Percentiles rank a stretch among this genome's conserved stretches.
phyloP scores from a whole-genome alignment of 2,329 filamentous ascomycete species.

The Penicillium olsonii region DNA sequence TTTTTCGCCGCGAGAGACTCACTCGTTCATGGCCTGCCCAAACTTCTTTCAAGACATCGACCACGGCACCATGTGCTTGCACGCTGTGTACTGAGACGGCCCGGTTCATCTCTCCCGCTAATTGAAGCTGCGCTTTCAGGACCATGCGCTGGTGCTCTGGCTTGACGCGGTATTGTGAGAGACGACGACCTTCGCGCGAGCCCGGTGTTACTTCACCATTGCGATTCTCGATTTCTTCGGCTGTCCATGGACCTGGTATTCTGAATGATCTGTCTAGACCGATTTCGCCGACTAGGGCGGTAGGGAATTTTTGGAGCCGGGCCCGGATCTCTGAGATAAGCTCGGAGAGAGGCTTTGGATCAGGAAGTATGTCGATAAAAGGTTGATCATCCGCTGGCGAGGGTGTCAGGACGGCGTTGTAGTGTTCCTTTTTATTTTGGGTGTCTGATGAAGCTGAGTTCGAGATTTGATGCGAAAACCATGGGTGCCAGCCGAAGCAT shows the following conservation, averaged over 20 bases:
- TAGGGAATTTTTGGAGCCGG: conserved; percentile 53
- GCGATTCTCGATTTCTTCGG: conserved; percentile 31
- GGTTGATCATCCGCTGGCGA: conserved; percentile 44
- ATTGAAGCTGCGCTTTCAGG: conserved; percentile 57
- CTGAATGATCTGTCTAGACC: conserved; percentile 64
- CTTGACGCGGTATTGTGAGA: conserved; percentile 60
- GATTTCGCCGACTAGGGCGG: conserved; percentile 63
- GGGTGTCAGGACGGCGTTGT: conserved; percentile 55
- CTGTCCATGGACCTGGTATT: conserved; percentile 55
- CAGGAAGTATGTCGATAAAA: conserved; percentile 55
- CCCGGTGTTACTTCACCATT: conserved; percentile 55
- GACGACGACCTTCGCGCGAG: conserved; percentile 58
- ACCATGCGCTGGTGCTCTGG: conserved; percentile 60
- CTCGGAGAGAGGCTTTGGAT: conserved; percentile 54
- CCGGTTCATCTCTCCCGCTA: conserved; percentile 60
- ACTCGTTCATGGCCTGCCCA: conserved; percentile 61
- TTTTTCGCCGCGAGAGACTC: conserved; percentile 52
- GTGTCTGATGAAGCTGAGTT: conserved; percentile 30
- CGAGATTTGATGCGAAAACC: conserved; percentile 66
- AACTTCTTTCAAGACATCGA: conserved; percentile 56
- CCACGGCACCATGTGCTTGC: conserved; percentile 61
- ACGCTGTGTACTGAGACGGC: conserved; percentile 65
- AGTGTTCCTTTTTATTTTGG: conserved; percentile 50
- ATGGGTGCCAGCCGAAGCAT: conserved; percentile 69
- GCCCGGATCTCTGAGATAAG: conserved; percentile 54